These are phyloP conservation scores for Iberis amara DNA, from an alignment of 441 rosid genomes.

Conservation along the genomic window DNA sequence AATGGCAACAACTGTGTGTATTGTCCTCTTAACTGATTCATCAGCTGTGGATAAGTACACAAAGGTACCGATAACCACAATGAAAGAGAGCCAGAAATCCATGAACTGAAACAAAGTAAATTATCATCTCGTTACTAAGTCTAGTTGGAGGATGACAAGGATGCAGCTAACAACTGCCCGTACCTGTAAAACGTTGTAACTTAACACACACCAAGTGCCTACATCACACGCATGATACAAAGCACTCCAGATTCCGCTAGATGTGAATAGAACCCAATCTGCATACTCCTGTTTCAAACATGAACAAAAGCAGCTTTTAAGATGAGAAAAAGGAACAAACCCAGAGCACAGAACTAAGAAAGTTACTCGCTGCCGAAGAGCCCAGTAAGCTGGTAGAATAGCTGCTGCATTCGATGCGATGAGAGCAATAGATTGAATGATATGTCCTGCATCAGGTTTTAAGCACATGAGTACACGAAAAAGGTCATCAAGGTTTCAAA, in stretches of 20 bases:
- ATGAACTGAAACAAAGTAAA: slow-evolving; percentile 65
- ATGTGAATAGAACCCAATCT: slow-evolving; percentile 93
- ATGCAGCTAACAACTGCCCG: slow-evolving; percentile 19
- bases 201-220: slow-evolving; percentile 85
- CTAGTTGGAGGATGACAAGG: slow-evolving; percentile 8
- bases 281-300: slow-evolving; percentile 63
- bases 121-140: slow-evolving; percentile 23
- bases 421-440: slow-evolving; percentile 76
- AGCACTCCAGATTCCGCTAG: slow-evolving; percentile 89
- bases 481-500: slow-evolving; percentile 20
- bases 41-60: slow-evolving; percentile 64
- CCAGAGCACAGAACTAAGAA: slow-evolving; percentile 11
- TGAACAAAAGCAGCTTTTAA: slow-evolving; percentile 9
- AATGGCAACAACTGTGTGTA: slow-evolving; percentile 86
- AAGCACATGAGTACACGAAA: slow-evolving; percentile 25
- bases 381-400: slow-evolving; percentile 83
- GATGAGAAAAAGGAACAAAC: slow-evolving; percentile 11
- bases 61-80: slow-evolving; percentile 92
- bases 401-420: slow-evolving; percentile 91
- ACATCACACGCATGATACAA: slow-evolving; percentile 96
- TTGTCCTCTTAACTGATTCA: slow-evolving; percentile 73
- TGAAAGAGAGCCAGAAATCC: slow-evolving; percentile 99
- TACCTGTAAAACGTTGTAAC: slow-evolving; percentile 82
- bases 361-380: slow-evolving; percentile 77
- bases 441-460: slow-evolving; percentile 55